Evolutionary conservation across 192 early-diverging fungal species (phyloP), one percentile per base, ranked within the genome.

Genomic region (Pilobolus umbonatus): DNA sequence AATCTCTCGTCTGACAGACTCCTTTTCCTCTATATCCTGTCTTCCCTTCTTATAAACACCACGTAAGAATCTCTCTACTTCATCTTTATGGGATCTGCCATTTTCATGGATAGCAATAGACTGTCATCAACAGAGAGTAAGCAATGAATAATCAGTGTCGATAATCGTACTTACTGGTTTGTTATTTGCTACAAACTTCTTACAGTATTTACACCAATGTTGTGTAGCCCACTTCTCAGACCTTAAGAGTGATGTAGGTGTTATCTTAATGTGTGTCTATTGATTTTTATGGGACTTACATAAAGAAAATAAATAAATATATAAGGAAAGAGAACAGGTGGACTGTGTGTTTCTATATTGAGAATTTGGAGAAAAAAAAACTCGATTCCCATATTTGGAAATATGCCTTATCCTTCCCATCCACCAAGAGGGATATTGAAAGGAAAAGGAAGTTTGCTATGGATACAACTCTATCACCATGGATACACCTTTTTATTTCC

Each of bases 141-240:
- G 19, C 39, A 12, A 42, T 42, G 39, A 43, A 39, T 12, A 12
- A 12, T 9, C n/a, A 15, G 3, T 7, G 3, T 7, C 38, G 11
- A n/a, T 45, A 11, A 3, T 35, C 5, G 22, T 43, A 51, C 78
- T 70, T 86, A 89, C 90, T 53, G 81, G 69, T 54, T 86, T 88
- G 76, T 94, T 94, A 68, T 94, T 88, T 14, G 79, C 76, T 44
- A 94, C 79, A 64, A 79, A 91, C 34, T 88, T 87, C 67, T 81
- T 75, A 74, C 91, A 94, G 75, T 89, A 94, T 38, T 81, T 78
- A 69, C 91, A 94, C 80, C 79, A 94, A 75, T 85, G 82, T 65
- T 87, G 83, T 4, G 87, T 85, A 30, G 84, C 80, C 87, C 87
- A 82, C 53, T 74, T 78, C 17, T 80, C 80, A 0, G 80, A 64